Percentiles rank a stretch among this genome's conserved stretches.
Evolutionary conservation across 169 alveolate genomes (phyloP).

Genomic region (Theileria annulata): DNA sequence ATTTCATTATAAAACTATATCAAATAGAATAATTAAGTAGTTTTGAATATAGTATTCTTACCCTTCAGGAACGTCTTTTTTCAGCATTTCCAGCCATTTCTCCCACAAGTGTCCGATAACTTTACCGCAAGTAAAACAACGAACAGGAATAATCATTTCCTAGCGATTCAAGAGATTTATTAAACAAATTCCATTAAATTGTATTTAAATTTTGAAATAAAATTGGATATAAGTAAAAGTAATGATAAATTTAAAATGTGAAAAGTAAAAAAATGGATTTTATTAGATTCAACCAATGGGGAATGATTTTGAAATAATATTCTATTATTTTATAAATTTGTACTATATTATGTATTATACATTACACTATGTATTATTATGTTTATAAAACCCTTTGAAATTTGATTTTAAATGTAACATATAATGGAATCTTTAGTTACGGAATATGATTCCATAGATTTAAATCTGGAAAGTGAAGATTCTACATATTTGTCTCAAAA

Average conservation of each 20-base stretch:
- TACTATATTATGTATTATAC: too few species aligned
- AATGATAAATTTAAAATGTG: neutral
- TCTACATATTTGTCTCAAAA: constrained; percentile 1
- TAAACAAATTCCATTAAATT: too few species aligned
- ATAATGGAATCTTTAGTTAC: neutral
- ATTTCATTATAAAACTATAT: neutral
- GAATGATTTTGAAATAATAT: neutral
- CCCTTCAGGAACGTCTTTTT: constrained; percentile 89
- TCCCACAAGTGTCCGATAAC: constrained; percentile 98
- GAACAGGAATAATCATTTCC: constrained; percentile 96
- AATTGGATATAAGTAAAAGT: neutral
- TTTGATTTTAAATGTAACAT: neutral
- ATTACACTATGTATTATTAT: neutral
- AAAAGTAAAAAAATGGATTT: neutral
- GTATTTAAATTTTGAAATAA: neutral
- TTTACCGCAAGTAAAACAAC: constrained; percentile 99
- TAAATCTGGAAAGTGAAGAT: neutral
- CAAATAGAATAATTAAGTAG: neutral
- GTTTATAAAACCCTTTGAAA: neutral
- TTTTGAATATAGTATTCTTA: neutral
- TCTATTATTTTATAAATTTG: too few species aligned
- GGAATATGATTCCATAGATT: constrained; percentile 6
- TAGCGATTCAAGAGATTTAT: too few species aligned
- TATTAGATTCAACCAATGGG: neutral
- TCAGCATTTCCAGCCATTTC: constrained; percentile 88